Base-by-base conservation (phyloP, 306 rosid genomes). In the Oxytropis ochrocephala region DNA sequence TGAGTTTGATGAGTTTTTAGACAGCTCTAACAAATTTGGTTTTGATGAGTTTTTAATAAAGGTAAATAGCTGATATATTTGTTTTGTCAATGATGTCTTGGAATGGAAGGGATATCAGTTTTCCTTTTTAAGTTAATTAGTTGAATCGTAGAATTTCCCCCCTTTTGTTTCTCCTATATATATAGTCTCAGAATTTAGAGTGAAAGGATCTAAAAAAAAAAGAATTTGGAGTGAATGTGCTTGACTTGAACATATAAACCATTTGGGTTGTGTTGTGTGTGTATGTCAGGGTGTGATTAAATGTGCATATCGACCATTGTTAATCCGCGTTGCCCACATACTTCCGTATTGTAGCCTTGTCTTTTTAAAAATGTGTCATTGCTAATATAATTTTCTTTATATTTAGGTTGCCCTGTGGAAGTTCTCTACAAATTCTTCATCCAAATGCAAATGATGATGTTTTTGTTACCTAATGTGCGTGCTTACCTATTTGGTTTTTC, bases 331-430 rank as follows among this genome's bases (percentile, higher is more conserved):
- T 47, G 21, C 48, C 48, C 11, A n/a, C 49, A 32, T 50, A 24
- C 29, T 24, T 50, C 48, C 12, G 21, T 10, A 18, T 13, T 13
- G 29, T 24, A 48, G 12, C 14, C 42, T 8, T 9, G 38, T 35
- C 8, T 39, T 41, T 66, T 43, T 51, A 30, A 67, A 78, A 10
- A 48, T 24, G 11, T 68, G 42, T 79, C 72, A 38, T 32, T 49
- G 51, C 86, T 84, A 57, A 85, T 50, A 72, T 57, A 61, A 39
- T 61, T 65, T 65, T 42, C 56, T 52, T 35, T 69, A 11, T 72
- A 38, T 88, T 55, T 82, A 93, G 97, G 94, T 94, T 75, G 97
- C 95, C 70, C 49, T 94, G 74, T 94, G 98, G 98, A 90, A 81
- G 74, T 94, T 94, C 81, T 84, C 88, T 59, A 64, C 81, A 33